These are phyloP conservation scores for Thelephora terrestris DNA, from an alignment of 1,284 basidiomycete genomes.

Conservation along the genomic window DNA sequence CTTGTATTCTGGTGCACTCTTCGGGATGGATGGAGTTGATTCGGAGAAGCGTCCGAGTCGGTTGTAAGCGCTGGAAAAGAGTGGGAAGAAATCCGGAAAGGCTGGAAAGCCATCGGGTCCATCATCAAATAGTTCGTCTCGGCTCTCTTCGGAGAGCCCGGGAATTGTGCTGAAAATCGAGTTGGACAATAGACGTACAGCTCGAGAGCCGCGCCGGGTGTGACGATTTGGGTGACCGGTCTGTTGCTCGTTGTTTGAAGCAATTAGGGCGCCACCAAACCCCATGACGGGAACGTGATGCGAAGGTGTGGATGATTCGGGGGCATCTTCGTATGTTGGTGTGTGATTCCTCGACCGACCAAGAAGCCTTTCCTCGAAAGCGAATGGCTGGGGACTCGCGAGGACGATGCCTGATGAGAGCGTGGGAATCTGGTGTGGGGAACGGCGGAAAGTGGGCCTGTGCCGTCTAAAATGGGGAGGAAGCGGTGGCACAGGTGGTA, in stretches of 20 bases:
- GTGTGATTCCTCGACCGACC: constrained; percentile 11
- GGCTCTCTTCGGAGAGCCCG: constrained; percentile 15
- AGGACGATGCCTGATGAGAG: constrained; percentile 26
- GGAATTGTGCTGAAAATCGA: constrained; percentile 7
- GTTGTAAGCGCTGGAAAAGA: background rate
- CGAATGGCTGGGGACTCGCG: constrained; percentile 31
- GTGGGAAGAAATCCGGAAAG: no score
- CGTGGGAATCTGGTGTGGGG: constrained; percentile 12
- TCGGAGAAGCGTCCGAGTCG: background rate
- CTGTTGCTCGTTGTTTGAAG: constrained; percentile 18
- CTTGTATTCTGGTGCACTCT: constrained; percentile 37
- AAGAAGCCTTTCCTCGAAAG: constrained; percentile 29
- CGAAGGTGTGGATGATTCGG: constrained; percentile 26
- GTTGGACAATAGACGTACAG: constrained; percentile 5
- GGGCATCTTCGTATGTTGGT: constrained; percentile 14
- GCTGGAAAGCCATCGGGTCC: no score
- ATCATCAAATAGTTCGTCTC: no score
- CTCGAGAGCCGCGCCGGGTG: no score
- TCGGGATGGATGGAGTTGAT: constrained; percentile 9
- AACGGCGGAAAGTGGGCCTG: constrained; percentile 14
- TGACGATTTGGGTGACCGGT: no score
- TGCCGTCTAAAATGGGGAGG: constrained; percentile 23
- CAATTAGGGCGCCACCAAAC: constrained; percentile 57
- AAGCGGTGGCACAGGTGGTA: constrained; percentile 28
- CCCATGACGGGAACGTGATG: constrained; percentile 51